Evolutionary conservation across 306 rosid genomes (phyloP), one percentile per base, ranked within the genome.

Genomic region (Castanea sativa): DNA sequence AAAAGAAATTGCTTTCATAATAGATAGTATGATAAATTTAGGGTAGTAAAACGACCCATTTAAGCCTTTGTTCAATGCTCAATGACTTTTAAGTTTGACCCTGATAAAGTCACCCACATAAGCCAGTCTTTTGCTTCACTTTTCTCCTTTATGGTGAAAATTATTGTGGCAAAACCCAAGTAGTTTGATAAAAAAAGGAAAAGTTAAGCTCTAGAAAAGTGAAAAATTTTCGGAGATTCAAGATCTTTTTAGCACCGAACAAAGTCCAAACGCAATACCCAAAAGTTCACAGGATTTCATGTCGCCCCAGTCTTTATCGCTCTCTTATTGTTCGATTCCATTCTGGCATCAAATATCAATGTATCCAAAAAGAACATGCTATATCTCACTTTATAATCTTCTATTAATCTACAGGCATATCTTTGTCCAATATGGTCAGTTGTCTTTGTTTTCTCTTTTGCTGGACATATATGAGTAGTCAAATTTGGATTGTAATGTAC

Each of bases 41-140:
- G 68, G 76, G 76, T 58, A 73, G 77, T 72, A 69, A 83, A 82
- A 69, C 69, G 76, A 77, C 84, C 76, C 65, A 45, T 83, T 80
- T 65, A 83, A 69, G 76, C 71, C 70, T 70, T 74, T 7, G 77
- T 72, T 81, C 53, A 49, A 12, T 78, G 73, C 68, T 71, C 70
- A 83, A 57, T 89, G 91, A 85, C 86, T 88, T 86, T 75, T 75
- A 73, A 57, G 91, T 89, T 89, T 90, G 94, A 90, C 94, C 82
- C 85, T 82, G 89, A 82, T 82, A 89, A 89, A 89, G 93, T 82
- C 73, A 53, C 71, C 77, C 76, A 33, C 85, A 82, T 69, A 65
- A 77, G 81, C 87, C 92, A 80, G 87, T 86, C 86, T 89, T 91
- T 85, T 89, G 76, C 82, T 82, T 86, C 88, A 87, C 89, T 86